Base-by-base conservation (phyloP, 768 basidiomycete species). In the Lactarius evosmus region DNA sequence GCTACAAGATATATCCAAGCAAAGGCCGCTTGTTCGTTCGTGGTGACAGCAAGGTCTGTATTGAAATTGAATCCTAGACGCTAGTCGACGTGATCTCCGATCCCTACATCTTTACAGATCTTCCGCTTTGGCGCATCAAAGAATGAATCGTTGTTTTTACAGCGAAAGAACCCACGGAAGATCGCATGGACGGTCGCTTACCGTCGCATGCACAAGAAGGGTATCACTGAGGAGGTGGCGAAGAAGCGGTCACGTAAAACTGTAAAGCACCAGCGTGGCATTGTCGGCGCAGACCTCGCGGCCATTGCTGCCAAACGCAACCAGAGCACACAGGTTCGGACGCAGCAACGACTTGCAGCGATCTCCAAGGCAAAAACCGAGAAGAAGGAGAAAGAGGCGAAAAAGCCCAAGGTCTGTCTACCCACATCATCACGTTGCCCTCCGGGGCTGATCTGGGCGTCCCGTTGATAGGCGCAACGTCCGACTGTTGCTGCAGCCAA, bases 111-210 rank as follows among this genome's bases (percentile, higher is more conserved):
- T 17, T 16, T 38, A 4, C 72, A 96, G 94, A 85, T 94, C 76
- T 98, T 96, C 90, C 93, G 96, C 77, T 98, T 98, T 80, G 83
- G 88, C 70, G 82, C 78, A 75, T 91, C 92, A 68, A 98, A 98
- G 86, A 91, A 87, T 74, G 84, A 95, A 66, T 98, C 96, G 66
- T 89, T 99, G 69, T 98, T 98, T 88, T 82, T 91, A 63, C 97
- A 99, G 78, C 92, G 96, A 82, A 99, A 99, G 83, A 98, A 99
- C 84, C 97, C 97, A 58, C 93, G 97, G 75, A 98, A 98, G 86
- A 95, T 98, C 80, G 89, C 96, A 68, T 98, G 96, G 96, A 98
- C 96, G 41, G 79, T 82, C 72, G 85, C 90, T 66, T 96, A 91
- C 84, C 90, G 93, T 69, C 90, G 95, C 72, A 93, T 97, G 89